Evolutionary conservation across 106 monocot species (phyloP), one percentile per base, ranked within the genome.

Genomic region (Amphibolis antarctica): DNA sequence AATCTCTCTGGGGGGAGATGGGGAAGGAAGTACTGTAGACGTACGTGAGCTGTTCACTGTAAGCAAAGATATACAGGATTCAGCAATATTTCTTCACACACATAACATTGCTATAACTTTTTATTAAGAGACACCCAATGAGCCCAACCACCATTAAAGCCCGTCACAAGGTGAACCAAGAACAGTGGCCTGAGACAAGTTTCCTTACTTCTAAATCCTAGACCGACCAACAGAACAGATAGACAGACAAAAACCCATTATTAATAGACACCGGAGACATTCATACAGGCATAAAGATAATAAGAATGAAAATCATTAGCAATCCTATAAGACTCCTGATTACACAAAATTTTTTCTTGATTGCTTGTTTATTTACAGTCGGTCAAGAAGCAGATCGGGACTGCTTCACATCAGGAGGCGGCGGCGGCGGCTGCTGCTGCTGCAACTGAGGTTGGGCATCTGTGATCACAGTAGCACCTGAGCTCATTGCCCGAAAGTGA

Each of bases 401-500:
- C 26, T 49, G 72, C 65, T 81, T 81, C 45, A 36, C 5, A 50
- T 74, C 70, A 47, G 70, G 7, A 18, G 48, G 70, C 46, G 28
- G 69, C 28, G 47, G 14, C 18, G 70, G 7, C 18, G 48, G 70
- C 46, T 48, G 69, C 28, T 59, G 14, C 18, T 60, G 70, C 46
- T 48, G 69, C 28, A 69, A 69, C n/a, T 24, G 67, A 31, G 24
- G 11, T 5, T 23, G 45, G 1, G 64, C 19, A 21, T 73, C 73
- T 10, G 69, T 10, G 0, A 65, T 59, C 1, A 42, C 57, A 1
- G 53, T 9, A 24, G 70, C 67, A 18, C 63, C 28, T 0, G 81
- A 53, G 29, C 19, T 70, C 45, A 76, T 55, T 3, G 76, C 66
- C 69, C 74, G 86, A 53, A 74, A 86, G 55, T 82, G 82, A 12